Evolutionary conservation across 2,329 filamentous ascomycete species (phyloP).

Genomic region (Sphaerulina vaccinii): DNA sequence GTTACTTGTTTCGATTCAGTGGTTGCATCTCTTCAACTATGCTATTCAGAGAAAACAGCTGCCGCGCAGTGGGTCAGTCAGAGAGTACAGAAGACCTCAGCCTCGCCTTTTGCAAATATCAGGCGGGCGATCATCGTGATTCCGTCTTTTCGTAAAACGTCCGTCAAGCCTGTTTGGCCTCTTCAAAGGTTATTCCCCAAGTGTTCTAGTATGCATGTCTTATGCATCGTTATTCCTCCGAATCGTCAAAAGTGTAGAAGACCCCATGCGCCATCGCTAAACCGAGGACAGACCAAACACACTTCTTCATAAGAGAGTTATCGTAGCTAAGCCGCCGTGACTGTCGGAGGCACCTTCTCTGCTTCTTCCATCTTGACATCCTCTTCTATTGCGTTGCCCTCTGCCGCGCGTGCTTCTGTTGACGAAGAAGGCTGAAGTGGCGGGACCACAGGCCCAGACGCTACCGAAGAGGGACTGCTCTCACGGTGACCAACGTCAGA

Average conservation of each 20-base stretch:
- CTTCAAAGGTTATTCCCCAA: not conserved
- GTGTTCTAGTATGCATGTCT: slow-evolving; percentile 1
- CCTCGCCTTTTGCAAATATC: slow-evolving; percentile 3
- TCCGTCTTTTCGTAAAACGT: slow-evolving; percentile 12
- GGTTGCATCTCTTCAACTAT: slow-evolving; percentile 11
- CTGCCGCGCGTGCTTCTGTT: slow-evolving; percentile 26
- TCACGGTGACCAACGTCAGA: slow-evolving; percentile 30
- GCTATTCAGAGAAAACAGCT: slow-evolving; percentile 18
- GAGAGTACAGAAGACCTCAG: slow-evolving; percentile 13
- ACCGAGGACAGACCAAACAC: slow-evolving; percentile 17
- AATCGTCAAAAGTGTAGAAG: slow-evolving; percentile 20
- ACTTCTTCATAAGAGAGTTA: slow-evolving; percentile 1
- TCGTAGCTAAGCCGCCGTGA: slow-evolving; percentile 13
- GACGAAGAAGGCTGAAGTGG: slow-evolving; percentile 29
- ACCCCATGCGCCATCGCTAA: slow-evolving; percentile 18
- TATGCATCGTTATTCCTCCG: slow-evolving; percentile 11
- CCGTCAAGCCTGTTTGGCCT: not conserved
- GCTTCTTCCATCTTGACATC: slow-evolving; percentile 34
- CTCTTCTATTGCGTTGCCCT: slow-evolving; percentile 30
- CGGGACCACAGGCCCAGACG: slow-evolving; percentile 28
- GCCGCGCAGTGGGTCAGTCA: slow-evolving; percentile 11
- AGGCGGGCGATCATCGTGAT: slow-evolving; percentile 14
- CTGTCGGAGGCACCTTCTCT: slow-evolving; percentile 16
- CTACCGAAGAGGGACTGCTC: slow-evolving; percentile 34
- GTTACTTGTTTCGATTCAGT: slow-evolving; percentile 4